Conservation (phyloP, 805 yeast species). For the Candida maltosa region DNA sequence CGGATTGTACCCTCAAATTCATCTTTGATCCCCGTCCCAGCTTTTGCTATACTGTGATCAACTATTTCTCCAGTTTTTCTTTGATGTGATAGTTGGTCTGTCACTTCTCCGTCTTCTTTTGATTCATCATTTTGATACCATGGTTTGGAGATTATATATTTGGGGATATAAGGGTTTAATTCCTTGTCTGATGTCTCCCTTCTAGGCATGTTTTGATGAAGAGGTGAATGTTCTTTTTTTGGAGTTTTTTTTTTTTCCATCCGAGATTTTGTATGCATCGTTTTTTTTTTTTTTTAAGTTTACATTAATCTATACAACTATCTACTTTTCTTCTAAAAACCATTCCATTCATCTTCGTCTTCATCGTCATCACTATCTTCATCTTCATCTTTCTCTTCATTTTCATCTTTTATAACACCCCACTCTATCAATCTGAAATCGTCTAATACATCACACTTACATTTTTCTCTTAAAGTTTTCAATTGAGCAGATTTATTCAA, state of each 20-base stretch:
- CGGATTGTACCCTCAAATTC: constrained; percentile 23
- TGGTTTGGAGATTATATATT: constrained; percentile 35
- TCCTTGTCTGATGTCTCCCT: constrained; percentile 9
- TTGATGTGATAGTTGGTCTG: constrained; percentile 55
- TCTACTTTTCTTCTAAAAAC: constrained; percentile 20
- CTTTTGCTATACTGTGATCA: constrained; percentile 49
- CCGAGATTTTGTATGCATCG: not conserved
- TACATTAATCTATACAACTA: not conserved
- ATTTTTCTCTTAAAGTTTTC: constrained; percentile 64
- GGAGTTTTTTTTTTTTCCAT: not conserved
- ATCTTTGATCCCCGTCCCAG: constrained; percentile 59
- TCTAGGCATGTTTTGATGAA: constrained; percentile 8
- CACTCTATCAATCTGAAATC: constrained; percentile 65
- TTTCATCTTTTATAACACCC: constrained; percentile 45
- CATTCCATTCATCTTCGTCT: constrained; percentile 33
- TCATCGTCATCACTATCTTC: constrained; percentile 17
- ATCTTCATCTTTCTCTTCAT: constrained; percentile 17
- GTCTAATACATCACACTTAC: constrained; percentile 59
- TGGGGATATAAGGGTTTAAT: constrained; percentile 34
- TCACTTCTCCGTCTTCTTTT: constrained; percentile 22
- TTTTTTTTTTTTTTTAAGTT: constrained; percentile 1
- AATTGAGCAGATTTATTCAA: constrained; percentile 47
- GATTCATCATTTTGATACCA: constrained; percentile 30
- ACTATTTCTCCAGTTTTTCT: constrained; percentile 38
- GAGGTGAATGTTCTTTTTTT: not conserved